Evolutionary conservation across 306 rosid species (phyloP).

Genomic region (Pterocarpus santalinus): DNA sequence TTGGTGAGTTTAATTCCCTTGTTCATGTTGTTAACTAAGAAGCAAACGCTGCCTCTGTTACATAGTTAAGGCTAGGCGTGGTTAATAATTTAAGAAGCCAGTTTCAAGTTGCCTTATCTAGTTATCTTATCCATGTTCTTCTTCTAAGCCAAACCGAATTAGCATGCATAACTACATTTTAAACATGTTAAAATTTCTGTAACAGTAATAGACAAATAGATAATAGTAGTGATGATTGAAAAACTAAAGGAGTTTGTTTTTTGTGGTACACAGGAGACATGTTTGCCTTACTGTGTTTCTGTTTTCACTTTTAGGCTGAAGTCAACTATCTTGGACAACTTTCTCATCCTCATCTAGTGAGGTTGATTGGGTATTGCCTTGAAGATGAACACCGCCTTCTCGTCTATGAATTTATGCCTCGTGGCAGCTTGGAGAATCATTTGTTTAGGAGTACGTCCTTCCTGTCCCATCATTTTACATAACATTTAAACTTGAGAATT

Average conservation of each 20-base stretch:
- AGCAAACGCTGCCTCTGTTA: not conserved
- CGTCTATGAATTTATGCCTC: constrained; percentile 73
- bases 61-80: constrained; percentile 8
- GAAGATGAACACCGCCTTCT: constrained; percentile 73
- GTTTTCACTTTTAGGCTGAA: constrained; percentile 62
- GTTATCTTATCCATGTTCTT: not conserved
- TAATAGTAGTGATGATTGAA: not conserved
- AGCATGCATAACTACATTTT: not conserved
- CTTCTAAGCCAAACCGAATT: constrained; percentile 6
- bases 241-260: constrained; percentile 26
- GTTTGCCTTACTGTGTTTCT: constrained; percentile 39
- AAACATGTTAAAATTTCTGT: not conserved
- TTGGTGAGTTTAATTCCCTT: constrained; percentile 62
- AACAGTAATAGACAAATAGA: not conserved
- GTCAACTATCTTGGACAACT: constrained; percentile 72
- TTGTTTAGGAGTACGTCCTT: constrained; percentile 68
- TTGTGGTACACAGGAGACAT: not conserved
- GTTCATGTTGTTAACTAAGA: constrained; percentile 1
- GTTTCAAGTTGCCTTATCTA: not conserved
- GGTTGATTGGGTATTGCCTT: constrained; percentile 67
- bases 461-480: not conserved
- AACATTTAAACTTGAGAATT: not conserved
- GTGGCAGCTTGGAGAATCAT: constrained; percentile 81
- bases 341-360: constrained; percentile 75
- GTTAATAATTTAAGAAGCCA: constrained; percentile 2